Conservation (phyloP, 2,329 filamentous ascomycete genomes). For the Pleurostoma richardsiae region DNA sequence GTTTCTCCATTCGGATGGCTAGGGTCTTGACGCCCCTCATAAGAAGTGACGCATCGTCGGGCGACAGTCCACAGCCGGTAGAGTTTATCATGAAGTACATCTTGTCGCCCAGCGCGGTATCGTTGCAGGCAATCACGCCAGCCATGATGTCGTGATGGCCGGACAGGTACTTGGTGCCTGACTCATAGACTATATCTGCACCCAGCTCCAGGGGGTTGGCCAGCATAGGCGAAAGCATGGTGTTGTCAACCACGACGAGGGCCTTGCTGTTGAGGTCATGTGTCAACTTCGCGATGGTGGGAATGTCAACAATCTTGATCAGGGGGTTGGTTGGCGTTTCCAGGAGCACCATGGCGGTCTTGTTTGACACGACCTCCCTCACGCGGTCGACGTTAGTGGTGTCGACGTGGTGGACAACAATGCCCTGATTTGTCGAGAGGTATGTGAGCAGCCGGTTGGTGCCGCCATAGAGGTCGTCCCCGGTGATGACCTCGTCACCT, state of each 20-base stretch:
- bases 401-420: conserved; percentile 93
- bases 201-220: conserved; percentile 91
- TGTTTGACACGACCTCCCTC: conserved; percentile 61
- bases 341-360: conserved; percentile 91
- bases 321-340: conserved; percentile 97
- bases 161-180: conserved; percentile 94
- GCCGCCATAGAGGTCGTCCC: conserved; percentile 94
- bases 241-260: conserved; percentile 93
- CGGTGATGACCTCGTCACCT: conserved; percentile 94
- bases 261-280: conserved; percentile 75
- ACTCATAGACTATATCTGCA: conserved; percentile 95
- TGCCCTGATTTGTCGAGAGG: conserved; percentile 81
- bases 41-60: conserved; percentile 93
- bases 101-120: conserved; percentile 73
- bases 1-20: conserved; percentile 97
- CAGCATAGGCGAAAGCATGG: conserved; percentile 95
- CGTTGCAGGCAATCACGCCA: conserved; percentile 89
- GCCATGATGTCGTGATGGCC: conserved; percentile 99
- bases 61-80: conserved; percentile 87
- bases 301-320: conserved; percentile 95
- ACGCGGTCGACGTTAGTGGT: conserved; percentile 77
- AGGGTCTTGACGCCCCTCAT: conserved; percentile 95
- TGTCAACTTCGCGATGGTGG: conserved; percentile 67
- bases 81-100: conserved; percentile 97
- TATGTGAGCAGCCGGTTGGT: conserved; percentile 92